These are phyloP conservation scores for Hymenoscyphus occultus DNA, from an alignment of 2,329 filamentous ascomycete species.

Conservation along the genomic window DNA sequence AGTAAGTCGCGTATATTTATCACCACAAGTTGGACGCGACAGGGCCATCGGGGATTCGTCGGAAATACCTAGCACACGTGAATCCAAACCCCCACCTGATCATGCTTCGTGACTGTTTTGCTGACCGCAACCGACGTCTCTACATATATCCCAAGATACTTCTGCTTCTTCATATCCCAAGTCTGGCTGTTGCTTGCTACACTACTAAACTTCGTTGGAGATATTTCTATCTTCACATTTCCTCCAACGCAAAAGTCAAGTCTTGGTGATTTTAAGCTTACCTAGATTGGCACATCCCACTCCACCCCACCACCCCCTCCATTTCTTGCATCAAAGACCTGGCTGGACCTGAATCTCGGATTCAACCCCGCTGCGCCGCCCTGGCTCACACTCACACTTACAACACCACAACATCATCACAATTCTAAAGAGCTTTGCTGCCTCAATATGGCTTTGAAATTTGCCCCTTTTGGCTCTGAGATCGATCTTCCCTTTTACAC, in stretches of 20 bases:
- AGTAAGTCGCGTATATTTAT: too few species aligned
- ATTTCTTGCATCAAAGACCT: neutral
- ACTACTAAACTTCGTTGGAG: neutral
- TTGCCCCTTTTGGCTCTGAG: constrained; percentile 87
- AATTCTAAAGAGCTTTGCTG: neutral
- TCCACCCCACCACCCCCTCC: neutral
- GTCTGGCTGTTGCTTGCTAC: neutral
- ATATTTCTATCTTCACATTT: neutral
- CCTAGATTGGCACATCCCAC: neutral
- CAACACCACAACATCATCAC: constrained; percentile 1
- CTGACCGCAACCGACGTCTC: neutral
- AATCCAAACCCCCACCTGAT: neutral
- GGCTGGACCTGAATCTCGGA: neutral
- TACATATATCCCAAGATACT: neutral
- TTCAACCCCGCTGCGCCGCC: neutral
- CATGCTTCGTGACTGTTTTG: constrained; percentile 1
- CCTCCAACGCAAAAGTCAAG: neutral
- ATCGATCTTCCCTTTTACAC: constrained; percentile 96
- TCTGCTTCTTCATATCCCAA: neutral
- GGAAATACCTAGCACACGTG: too few species aligned
- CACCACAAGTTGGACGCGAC: too few species aligned
- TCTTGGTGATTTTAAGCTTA: neutral
- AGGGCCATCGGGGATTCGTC: too few species aligned
- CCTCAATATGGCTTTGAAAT: constrained; percentile 54
- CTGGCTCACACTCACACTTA: neutral